phyloP scores from a whole-genome alignment of 805 yeast genomes.

The Sugiyamaella marilandica region DNA sequence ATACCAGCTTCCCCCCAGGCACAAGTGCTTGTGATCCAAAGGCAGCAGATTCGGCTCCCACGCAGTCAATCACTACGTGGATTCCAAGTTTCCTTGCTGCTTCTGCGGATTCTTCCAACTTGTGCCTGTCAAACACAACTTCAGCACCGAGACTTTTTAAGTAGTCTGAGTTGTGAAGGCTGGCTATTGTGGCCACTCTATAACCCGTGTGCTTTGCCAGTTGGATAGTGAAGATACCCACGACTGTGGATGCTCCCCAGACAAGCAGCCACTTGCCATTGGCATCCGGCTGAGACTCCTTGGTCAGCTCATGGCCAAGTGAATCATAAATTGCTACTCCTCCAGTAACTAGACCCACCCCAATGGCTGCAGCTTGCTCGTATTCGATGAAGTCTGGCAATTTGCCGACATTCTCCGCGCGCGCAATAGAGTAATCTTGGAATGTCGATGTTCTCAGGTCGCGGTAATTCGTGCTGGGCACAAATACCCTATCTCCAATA shows the following conservation, averaged over 20 bases:
- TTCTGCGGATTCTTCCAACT: background rate
- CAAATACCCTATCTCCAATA: constrained; percentile 55
- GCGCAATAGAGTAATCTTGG: constrained; percentile 47
- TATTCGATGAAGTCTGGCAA: constrained; percentile 38
- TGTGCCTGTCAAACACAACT: constrained; percentile 39
- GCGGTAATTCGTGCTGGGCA: constrained; percentile 47
- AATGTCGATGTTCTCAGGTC: constrained; percentile 50
- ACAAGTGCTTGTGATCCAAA: background rate
- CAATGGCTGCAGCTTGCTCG: constrained; percentile 61
- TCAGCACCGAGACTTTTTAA: constrained; percentile 48
- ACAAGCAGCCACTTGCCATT: constrained; percentile 22
- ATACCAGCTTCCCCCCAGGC: constrained; percentile 6
- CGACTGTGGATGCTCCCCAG: constrained; percentile 53
- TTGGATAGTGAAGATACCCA: constrained; percentile 57
- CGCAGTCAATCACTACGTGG: constrained; percentile 4
- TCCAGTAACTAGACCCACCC: constrained; percentile 51
- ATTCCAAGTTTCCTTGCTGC: constrained; percentile 1
- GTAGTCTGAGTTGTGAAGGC: constrained; percentile 40
- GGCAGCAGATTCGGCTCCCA: constrained; percentile 6
- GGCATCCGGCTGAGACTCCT: constrained; percentile 28
- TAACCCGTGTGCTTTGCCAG: constrained; percentile 49
- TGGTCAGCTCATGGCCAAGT: constrained; percentile 20
- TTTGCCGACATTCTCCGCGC: constrained; percentile 34
- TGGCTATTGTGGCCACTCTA: constrained; percentile 48
- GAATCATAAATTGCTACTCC: constrained; percentile 37